Evolutionary conservation across 176 grass and related monocot genomes (phyloP).

Genomic region (Alloteropsis semialata): DNA sequence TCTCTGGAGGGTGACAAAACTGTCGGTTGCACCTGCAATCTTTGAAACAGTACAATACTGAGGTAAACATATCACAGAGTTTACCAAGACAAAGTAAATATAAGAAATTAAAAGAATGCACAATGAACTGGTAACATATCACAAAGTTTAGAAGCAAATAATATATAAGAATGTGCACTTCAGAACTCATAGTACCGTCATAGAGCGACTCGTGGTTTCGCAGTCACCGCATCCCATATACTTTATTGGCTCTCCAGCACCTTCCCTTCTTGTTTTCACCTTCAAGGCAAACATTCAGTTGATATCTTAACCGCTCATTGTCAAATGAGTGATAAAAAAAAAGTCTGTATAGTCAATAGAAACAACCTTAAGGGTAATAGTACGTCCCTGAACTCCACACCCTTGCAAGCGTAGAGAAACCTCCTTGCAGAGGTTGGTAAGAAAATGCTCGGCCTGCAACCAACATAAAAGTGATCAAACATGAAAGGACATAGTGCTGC

Average conservation of each 20-base stretch:
- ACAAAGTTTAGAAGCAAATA: slow-evolving; percentile 30
- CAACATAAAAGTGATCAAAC: slow-evolving; percentile 29
- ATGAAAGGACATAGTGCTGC: background rate
- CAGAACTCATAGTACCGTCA: slow-evolving; percentile 45
- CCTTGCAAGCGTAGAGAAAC: slow-evolving; percentile 82
- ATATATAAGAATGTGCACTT: background rate
- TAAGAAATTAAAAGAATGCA: slow-evolving; percentile 7
- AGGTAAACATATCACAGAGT: no score
- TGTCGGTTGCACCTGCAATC: slow-evolving; percentile 86
- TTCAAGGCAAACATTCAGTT: slow-evolving; percentile 36
- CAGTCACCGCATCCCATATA: slow-evolving; percentile 97
- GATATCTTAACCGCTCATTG: slow-evolving; percentile 13
- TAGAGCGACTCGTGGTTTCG: slow-evolving; percentile 78
- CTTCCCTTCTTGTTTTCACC: slow-evolving; percentile 79
- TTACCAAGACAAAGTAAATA: no score
- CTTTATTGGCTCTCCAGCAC: slow-evolving; percentile 82
- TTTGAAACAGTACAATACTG: slow-evolving; percentile 33
- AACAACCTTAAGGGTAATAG: slow-evolving; percentile 89
- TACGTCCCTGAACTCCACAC: slow-evolving; percentile 85
- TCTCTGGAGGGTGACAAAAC: slow-evolving; percentile 57
- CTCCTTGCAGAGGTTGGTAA: slow-evolving; percentile 90
- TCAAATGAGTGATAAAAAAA: slow-evolving; percentile 14
- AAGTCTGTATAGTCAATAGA: slow-evolving; percentile 4
- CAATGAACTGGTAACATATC: background rate
- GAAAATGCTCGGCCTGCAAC: slow-evolving; percentile 81